phyloP scores from a whole-genome alignment of 257 asterid genomes.

The Nicotiana noctiflora region DNA sequence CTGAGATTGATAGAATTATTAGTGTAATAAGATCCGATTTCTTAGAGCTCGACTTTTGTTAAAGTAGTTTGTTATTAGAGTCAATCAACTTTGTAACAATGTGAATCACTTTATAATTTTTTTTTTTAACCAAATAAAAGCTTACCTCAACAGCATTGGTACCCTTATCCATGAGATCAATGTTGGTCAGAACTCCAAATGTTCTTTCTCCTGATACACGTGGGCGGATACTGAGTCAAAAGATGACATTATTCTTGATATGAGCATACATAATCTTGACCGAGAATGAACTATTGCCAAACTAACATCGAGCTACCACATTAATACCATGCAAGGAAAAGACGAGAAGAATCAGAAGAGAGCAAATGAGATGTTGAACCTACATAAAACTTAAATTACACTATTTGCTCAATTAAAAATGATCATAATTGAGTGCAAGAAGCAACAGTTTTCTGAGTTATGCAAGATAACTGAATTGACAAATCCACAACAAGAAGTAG shows the following conservation, averaged over 20 bases:
- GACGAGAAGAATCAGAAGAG: not conserved
- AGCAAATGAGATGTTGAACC: not conserved
- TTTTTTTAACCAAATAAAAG: not conserved
- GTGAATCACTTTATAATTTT: too few relatives aligned
- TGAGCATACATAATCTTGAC: not conserved
- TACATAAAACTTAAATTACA: not conserved
- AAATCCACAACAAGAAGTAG: not conserved
- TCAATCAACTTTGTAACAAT: too few relatives aligned
- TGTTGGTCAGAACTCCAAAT: constrained; percentile 28
- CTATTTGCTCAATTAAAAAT: not conserved
- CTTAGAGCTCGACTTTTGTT: too few relatives aligned
- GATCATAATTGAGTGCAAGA: not conserved
- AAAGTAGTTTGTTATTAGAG: too few relatives aligned
- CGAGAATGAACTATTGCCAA: not conserved
- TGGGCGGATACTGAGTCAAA: not conserved
- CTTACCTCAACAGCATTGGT: constrained; percentile 29
- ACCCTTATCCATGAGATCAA: constrained; percentile 33
- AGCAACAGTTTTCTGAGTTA: not conserved
- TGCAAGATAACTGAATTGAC: not conserved
- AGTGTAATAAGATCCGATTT: too few relatives aligned
- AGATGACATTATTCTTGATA: not conserved
- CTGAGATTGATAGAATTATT: too few relatives aligned
- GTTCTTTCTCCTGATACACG: constrained; percentile 23
- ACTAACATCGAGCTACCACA: not conserved
- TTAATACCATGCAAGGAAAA: not conserved